Conservation (phyloP, 1,284 basidiomycete species). For the Ustilago hordei region DNA sequence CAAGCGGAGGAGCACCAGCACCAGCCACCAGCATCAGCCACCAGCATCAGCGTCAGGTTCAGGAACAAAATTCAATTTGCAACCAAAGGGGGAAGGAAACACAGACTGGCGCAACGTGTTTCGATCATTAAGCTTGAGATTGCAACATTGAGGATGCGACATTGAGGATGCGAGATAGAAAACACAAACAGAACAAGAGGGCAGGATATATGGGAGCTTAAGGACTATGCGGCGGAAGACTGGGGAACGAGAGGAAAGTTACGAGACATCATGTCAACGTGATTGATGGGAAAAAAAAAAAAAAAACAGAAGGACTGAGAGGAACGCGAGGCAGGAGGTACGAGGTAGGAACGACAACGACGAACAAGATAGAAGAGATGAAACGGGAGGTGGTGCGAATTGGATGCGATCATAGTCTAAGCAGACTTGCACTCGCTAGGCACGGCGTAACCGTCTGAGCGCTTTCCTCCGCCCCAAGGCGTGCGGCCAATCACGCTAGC, state of each 20-base stretch:
- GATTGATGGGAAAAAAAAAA: background rate
- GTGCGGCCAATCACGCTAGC: constrained; percentile 74
- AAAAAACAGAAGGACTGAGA: background rate
- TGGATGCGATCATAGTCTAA: background rate
- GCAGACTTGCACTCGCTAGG: constrained; percentile 70
- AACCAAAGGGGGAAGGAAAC: background rate
- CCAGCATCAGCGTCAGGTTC: too few relatives aligned
- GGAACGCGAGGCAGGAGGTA: background rate
- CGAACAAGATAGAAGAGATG: background rate
- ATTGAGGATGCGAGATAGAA: background rate
- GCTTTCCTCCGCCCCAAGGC: constrained; percentile 92
- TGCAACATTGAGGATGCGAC: background rate
- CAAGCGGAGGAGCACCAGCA: too few relatives aligned
- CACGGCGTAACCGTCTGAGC: constrained; percentile 71
- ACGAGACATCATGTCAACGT: background rate
- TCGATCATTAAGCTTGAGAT: background rate
- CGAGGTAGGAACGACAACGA: background rate
- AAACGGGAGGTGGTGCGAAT: background rate
- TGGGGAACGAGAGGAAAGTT: background rate
- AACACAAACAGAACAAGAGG: background rate
- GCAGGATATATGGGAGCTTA: background rate
- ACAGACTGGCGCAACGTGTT: too few relatives aligned
- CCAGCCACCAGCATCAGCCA: too few relatives aligned
- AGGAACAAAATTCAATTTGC: too few relatives aligned
- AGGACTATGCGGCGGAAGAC: background rate